phyloP scores from a whole-genome alignment of 805 yeast genomes.

The Wickerhamomyces kurtzmanii region DNA sequence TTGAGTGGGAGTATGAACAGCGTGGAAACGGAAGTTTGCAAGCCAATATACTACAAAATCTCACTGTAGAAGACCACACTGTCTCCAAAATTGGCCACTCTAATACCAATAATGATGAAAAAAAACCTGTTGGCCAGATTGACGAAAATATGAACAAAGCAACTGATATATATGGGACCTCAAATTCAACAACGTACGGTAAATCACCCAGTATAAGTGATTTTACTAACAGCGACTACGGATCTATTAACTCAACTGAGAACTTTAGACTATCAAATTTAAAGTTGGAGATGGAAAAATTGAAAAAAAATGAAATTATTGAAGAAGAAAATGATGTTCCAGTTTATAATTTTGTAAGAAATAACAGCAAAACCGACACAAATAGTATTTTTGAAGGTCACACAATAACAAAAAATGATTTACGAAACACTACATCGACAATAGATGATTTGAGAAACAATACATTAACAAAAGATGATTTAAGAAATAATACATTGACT shows the following conservation, averaged over 20 bases:
- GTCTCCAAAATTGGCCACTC: background rate
- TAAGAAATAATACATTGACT: no score
- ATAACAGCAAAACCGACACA: no score
- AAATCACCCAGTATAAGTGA: slow-evolving; percentile 18
- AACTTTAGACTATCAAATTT: slow-evolving; percentile 6
- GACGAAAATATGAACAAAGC: slow-evolving; percentile 8
- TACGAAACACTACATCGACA: no score
- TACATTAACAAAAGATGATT: no score
- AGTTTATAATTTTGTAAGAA: no score
- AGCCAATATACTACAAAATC: slow-evolving; percentile 1
- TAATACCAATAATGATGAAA: slow-evolving; percentile 1
- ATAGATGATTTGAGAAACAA: no score
- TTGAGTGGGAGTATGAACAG: slow-evolving; percentile 22
- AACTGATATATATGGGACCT: slow-evolving; percentile 12
- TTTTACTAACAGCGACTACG: slow-evolving; percentile 16
- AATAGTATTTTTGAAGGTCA: no score
- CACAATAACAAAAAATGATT: no score
- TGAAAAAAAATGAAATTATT: no score
- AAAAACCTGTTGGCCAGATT: slow-evolving; percentile 5
- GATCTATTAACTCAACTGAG: slow-evolving; percentile 2
- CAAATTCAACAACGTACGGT: slow-evolving; percentile 16
- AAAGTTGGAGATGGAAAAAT: no score
- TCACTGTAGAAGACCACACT: background rate
- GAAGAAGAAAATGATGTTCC: no score
- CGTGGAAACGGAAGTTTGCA: slow-evolving; percentile 1